A percentile compares a stretch with the other conserved stretches of the same genome.
Evolutionary conservation across 176 grass and related monocot species (phyloP).

Genomic region (Typha latifolia): DNA sequence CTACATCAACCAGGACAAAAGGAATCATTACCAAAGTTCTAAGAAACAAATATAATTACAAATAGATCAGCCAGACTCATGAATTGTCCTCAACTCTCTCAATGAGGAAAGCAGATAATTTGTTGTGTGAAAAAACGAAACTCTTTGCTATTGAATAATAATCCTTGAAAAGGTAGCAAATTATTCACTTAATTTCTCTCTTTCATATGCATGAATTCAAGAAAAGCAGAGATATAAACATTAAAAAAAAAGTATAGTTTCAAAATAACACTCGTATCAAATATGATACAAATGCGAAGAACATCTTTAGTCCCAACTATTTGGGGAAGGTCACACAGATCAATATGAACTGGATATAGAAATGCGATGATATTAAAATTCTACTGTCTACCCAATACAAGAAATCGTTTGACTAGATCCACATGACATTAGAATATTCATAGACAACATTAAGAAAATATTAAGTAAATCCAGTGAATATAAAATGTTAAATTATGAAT

Average conservation of each 20-base stretch:
- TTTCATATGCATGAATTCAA: not conserved
- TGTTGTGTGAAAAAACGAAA: not conserved
- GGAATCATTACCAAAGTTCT: conserved; percentile 1
- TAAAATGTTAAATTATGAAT: too few species aligned
- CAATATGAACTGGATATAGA: not conserved
- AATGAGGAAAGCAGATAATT: too few species aligned
- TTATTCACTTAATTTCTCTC: not conserved
- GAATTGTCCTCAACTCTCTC: too few species aligned
- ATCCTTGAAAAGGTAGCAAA: not conserved
- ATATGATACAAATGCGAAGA: too few species aligned
- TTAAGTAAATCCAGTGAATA: too few species aligned
- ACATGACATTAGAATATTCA: not conserved
- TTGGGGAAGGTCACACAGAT: too few species aligned
- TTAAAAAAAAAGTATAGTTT: not conserved
- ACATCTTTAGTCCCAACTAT: too few species aligned
- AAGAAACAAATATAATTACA: not conserved
- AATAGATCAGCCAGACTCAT: too few species aligned
- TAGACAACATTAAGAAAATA: not conserved
- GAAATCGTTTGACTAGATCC: not conserved
- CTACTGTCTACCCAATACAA: not conserved
- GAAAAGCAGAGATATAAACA: not conserved
- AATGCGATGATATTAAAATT: not conserved
- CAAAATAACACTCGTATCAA: too few species aligned
- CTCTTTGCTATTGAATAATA: not conserved
- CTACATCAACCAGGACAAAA: conserved; percentile 22